Percentiles rank a stretch among this genome's conserved stretches.
Evolutionary conservation across 179 eudicot genomes (phyloP).

Genomic region (Spergularia azorica): DNA sequence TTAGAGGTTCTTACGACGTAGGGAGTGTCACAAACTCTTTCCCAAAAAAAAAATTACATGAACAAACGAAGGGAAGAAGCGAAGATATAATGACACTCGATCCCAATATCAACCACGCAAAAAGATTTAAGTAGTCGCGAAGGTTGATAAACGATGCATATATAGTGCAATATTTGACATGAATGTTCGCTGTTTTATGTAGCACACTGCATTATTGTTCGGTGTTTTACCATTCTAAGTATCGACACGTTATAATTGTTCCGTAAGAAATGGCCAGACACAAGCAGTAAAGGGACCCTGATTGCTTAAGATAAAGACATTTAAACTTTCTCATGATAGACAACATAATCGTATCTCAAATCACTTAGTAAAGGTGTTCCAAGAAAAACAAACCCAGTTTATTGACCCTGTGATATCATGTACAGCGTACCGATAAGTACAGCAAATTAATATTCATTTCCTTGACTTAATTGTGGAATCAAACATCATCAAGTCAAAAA

Average conservation of each 20-base stretch:
- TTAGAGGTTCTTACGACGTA: no score
- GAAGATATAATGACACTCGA: no score
- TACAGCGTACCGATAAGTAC: constrained; percentile 22
- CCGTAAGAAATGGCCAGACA: not conserved
- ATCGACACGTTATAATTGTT: no score
- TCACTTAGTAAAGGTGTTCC: constrained; percentile 3
- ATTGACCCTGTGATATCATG: constrained; percentile 25
- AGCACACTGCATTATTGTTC: no score
- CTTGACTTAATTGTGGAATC: constrained; percentile 24
- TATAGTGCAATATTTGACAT: no score
- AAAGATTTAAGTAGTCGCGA: not conserved
- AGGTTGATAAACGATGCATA: no score
- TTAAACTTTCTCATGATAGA: constrained; percentile 18
- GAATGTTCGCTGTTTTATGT: no score
- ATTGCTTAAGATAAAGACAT: constrained; percentile 20
- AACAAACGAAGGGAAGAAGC: no score
- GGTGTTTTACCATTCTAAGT: no score
- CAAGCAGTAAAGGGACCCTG: not conserved
- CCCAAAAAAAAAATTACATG: no score
- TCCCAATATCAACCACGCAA: not conserved
- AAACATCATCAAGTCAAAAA: constrained; percentile 22
- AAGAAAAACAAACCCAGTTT: constrained; percentile 8
- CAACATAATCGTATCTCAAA: constrained; percentile 25
- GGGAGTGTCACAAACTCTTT: no score
- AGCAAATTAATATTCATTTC: constrained; percentile 13